A percentile compares a stretch with the other conserved stretches of the same genome.
phyloP scores from a whole-genome alignment of 1,284 basidiomycete species.

The Cryptococcus wingfieldii region DNA sequence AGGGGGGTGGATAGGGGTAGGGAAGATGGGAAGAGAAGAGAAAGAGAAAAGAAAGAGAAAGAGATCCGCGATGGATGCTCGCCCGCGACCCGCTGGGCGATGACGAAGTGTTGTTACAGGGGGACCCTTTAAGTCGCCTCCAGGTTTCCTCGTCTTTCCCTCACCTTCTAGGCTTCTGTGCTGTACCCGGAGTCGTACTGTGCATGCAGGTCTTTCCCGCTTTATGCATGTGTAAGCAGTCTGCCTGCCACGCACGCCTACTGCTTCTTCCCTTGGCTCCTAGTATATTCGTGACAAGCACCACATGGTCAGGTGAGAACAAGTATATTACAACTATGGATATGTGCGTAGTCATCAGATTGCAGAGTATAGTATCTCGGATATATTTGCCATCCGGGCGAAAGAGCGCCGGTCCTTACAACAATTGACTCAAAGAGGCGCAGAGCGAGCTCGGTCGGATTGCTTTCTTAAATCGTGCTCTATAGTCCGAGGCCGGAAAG shows the following conservation, averaged over 20 bases:
- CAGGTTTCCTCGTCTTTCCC: neutral
- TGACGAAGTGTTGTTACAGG: neutral
- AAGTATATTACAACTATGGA: too few species aligned
- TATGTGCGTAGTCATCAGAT: too few species aligned
- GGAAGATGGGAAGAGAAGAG: neutral
- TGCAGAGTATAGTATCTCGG: too few species aligned
- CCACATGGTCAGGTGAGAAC: too few species aligned
- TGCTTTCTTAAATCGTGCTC: neutral
- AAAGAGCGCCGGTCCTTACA: too few species aligned
- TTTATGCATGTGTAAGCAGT: too few species aligned
- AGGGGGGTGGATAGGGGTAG: neutral
- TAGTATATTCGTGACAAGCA: too few species aligned
- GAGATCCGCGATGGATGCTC: neutral
- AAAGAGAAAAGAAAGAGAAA: neutral
- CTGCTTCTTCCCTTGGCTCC: too few species aligned
- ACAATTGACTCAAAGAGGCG: neutral
- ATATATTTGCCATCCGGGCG: too few species aligned
- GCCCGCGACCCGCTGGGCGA: neutral
- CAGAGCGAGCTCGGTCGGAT: neutral
- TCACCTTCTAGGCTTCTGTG: neutral
- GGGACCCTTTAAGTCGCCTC: neutral
- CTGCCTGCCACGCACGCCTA: too few species aligned
- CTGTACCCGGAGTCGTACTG: too few species aligned
- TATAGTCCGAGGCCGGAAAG: neutral
- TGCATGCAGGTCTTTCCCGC: too few species aligned